Evolutionary conservation across 768 basidiomycete species (phyloP), one percentile per base, ranked within the genome.

Genomic region (Termitomyces sp.): DNA sequence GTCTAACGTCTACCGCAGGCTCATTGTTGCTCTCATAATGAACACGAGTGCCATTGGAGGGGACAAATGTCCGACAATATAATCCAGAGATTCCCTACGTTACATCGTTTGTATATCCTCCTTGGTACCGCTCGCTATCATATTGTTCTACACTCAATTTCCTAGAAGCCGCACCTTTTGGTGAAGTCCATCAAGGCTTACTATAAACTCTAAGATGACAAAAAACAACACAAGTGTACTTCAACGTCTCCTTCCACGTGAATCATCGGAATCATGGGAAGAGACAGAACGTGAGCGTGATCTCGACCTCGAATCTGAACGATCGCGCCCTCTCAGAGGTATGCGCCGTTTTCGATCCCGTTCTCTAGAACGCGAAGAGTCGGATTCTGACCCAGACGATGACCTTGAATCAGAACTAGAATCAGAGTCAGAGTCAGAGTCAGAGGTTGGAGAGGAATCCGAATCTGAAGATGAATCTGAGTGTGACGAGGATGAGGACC

Each of bases 1-100:
- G 15, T 39, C 30, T 51, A 0, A 54, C 27, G n/a, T 24, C 15
- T 22, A 20, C 6, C 9, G 6, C 52, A 63, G 89, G 37, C 79
- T 91, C 52, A 91, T 97, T 63, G 92, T 97, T 53, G 92, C 93
- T 8, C 79, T 97, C 33, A 90, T 97, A 49, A 89, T 97, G 85
- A 94, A 97, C 74, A 90, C 93, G 11, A 81, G 78, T 68, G 88
- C 86, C 0, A 61, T 61, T 33, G 60, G 55, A 44, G 54, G 37
- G n/a, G 55, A 61, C 27, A 51, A 56, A 55, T 64, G 74, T 64
- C 58, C 58, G 34, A 55, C 72, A 65, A 62, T 59, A 57, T 60
- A 47, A 57, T 33, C 24, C 36, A 39, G n/a, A 27, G 34, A 27
- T 22, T 33, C 22, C 24, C n/a, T 30, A 59, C 51, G 33, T 33